These are phyloP conservation scores for Citrus trifoliata DNA, from an alignment of 345 rosid genomes.

Conservation along the genomic window DNA sequence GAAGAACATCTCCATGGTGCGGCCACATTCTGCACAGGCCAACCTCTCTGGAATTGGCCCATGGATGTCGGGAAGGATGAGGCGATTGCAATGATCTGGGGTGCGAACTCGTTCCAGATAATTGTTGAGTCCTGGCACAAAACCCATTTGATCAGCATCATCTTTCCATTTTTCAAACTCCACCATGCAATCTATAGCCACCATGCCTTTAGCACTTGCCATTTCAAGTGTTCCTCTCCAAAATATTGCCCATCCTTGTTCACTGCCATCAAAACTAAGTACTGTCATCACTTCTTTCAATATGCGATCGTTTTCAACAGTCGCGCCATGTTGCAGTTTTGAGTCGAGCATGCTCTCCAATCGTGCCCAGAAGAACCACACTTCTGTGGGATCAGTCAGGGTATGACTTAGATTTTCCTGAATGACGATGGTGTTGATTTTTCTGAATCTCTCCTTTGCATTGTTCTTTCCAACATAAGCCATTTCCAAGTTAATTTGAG, in stretches of 20 bases:
- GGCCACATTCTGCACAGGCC: conserved; percentile 31
- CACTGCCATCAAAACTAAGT: conserved; percentile 34
- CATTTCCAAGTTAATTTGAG: conserved; percentile 20
- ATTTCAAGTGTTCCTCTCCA: neutral
- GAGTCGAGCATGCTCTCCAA: conserved; percentile 41
- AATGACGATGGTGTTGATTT: neutral
- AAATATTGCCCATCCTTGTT: conserved; percentile 34
- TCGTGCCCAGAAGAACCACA: conserved; percentile 39
- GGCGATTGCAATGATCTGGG: conserved; percentile 30
- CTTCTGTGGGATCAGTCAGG: neutral
- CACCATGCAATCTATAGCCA: conserved; percentile 3
- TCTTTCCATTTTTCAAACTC: neutral
- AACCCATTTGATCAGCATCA: neutral
- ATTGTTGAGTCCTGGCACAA: neutral
- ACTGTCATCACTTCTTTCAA: conserved; percentile 32
- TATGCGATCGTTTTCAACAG: conserved; percentile 9
- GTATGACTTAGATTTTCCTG: conserved; percentile 18
- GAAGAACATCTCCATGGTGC: conserved; percentile 39
- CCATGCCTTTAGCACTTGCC: conserved; percentile 19
- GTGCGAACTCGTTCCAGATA: conserved; percentile 8
- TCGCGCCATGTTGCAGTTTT: conserved; percentile 22
- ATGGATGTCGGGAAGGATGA: conserved; percentile 27
- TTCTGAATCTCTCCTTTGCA: conserved; percentile 14
- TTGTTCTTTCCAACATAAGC: conserved; percentile 36
- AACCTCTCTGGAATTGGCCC: conserved; percentile 29